Percentiles rank a stretch among this genome's conserved stretches.
Evolutionary conservation across 768 basidiomycete genomes (phyloP).

Genomic region (Daedalea quercina): DNA sequence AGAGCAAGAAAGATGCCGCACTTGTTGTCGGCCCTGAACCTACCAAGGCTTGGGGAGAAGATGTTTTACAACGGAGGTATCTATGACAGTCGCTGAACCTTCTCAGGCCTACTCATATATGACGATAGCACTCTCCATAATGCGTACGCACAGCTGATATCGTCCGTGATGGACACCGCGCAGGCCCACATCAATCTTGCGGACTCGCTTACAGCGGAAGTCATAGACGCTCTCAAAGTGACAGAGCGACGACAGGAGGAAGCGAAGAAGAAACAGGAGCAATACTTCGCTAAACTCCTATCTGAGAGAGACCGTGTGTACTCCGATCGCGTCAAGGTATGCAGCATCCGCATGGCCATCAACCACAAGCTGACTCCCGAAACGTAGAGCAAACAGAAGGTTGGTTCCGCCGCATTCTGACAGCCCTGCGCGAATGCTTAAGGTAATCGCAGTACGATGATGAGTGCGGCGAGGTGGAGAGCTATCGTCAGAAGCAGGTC

Average conservation of each 20-base stretch:
- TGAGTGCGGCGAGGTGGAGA: conserved; percentile 67
- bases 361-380: background rate
- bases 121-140: conserved; percentile 56
- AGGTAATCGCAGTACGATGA: conserved; percentile 60
- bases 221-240: conserved; percentile 55
- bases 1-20: conserved; percentile 44
- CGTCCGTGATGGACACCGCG: conserved; percentile 50
- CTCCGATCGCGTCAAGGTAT: conserved; percentile 63
- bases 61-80: conserved; percentile 50
- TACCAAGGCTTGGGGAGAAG: conserved; percentile 51
- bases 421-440: background rate
- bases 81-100: background rate
- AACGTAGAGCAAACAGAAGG: conserved; percentile 58
- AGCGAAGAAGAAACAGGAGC: conserved; percentile 66
- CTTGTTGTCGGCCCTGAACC: conserved; percentile 65
- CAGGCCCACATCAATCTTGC: conserved; percentile 67
- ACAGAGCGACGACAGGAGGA: conserved; percentile 61
- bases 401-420: conserved; percentile 19
- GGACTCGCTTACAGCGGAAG: conserved; percentile 50
- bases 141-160: conserved; percentile 64
- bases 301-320: conserved; percentile 65
- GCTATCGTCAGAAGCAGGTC: conserved; percentile 79
- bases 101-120: background rate
- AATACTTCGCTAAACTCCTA: conserved; percentile 65
- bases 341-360: background rate